A percentile compares a stretch with the other conserved stretches of the same genome.
Evolutionary conservation across 495 filamentous ascomycete species (phyloP).

Genomic region (Thermochaetoides thermophila): DNA sequence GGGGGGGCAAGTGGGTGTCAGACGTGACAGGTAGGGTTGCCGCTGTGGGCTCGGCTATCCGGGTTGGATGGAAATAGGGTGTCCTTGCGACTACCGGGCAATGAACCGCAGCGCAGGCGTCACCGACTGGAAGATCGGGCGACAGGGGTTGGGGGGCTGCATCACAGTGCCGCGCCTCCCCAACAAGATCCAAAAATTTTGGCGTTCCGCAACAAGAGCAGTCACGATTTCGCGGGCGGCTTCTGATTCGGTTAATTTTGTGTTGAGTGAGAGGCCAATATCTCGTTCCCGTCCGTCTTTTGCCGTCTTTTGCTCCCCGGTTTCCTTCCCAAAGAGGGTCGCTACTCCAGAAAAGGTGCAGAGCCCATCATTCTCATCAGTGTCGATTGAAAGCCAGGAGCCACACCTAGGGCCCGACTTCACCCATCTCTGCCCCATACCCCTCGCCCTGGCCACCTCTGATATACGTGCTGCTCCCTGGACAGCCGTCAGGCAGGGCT

Average conservation of each 20-base stretch:
- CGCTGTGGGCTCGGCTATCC: slow-evolving; percentile 12
- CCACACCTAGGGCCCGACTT: neutral
- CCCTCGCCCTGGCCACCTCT: neutral
- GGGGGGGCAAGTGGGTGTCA: slow-evolving; percentile 1
- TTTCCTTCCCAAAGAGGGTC: slow-evolving; percentile 1
- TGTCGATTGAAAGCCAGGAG: neutral
- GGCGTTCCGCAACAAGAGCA: slow-evolving; percentile 12
- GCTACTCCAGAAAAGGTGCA: too few species aligned
- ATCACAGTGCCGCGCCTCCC: slow-evolving; percentile 14
- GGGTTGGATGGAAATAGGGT: slow-evolving; percentile 7
- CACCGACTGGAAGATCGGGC: too few species aligned
- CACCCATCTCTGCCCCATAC: neutral
- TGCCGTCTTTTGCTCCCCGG: slow-evolving; percentile 4
- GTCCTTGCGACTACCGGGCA: too few species aligned
- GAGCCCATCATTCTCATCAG: neutral
- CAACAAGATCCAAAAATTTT: slow-evolving; percentile 24
- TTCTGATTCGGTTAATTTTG: slow-evolving; percentile 10
- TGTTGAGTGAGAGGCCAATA: slow-evolving; percentile 12
- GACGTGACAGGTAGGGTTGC: slow-evolving; percentile 15
- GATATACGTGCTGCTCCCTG: neutral
- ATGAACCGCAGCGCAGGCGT: slow-evolving; percentile 10
- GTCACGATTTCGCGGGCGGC: slow-evolving; percentile 5
- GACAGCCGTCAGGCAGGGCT: too few species aligned
- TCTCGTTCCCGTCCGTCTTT: neutral
- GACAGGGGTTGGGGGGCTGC: slow-evolving; percentile 12